Evolutionary conservation across 2,329 filamentous ascomycete genomes (phyloP).

Genomic region (Colletotrichum liaoningense): DNA sequence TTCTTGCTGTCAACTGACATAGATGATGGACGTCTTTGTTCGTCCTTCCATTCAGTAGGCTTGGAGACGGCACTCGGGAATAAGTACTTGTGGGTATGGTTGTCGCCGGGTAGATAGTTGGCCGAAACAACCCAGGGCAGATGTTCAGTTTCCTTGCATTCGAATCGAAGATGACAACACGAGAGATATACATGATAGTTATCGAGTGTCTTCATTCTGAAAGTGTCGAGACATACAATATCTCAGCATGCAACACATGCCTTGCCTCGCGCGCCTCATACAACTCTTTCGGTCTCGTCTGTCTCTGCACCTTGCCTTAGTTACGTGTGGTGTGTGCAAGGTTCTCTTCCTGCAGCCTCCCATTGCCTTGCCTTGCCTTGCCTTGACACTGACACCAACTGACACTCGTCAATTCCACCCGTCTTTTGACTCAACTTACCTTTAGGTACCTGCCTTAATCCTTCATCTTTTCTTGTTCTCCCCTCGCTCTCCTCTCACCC

Average conservation of each 20-base stretch:
- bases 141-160: background rate
- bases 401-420: background rate
- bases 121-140: background rate
- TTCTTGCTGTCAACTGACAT: background rate
- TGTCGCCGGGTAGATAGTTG: background rate
- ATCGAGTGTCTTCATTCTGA: background rate
- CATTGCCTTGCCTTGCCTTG: background rate
- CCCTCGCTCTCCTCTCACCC: background rate
- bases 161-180: background rate
- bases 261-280: background rate
- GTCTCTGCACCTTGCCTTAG: background rate
- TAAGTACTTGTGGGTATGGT: background rate
- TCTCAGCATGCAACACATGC: background rate
- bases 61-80: background rate
- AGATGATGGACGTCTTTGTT: background rate
- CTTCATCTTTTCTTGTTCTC: background rate
- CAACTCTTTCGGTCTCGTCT: background rate
- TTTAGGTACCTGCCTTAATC: background rate
- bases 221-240: background rate
- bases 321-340: background rate
- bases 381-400: slow-evolving; percentile 4
- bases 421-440: background rate
- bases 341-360: slow-evolving; percentile 16
- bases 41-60: background rate
- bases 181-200: background rate